These are phyloP conservation scores for Pleurotus cornucopiae DNA, from an alignment of 768 basidiomycete species.

Conservation along the genomic window DNA sequence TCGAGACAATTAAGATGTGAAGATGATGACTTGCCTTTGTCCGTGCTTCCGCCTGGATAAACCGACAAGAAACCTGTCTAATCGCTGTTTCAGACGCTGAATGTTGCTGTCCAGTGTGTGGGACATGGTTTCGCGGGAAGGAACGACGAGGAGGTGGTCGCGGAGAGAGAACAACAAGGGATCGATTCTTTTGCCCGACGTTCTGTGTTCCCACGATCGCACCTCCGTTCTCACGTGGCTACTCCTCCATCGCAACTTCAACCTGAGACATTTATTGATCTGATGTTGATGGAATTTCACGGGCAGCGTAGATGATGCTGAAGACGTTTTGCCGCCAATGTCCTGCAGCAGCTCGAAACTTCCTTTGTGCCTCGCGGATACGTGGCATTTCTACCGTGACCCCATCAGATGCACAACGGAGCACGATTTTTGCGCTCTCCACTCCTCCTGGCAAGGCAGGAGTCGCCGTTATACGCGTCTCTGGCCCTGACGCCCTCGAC, in stretches of 20 bases:
- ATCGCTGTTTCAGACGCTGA: neutral
- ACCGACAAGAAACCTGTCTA: neutral
- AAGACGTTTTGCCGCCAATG: no score
- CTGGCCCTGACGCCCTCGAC: constrained; percentile 64
- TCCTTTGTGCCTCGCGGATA: no score
- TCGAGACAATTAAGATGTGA: neutral
- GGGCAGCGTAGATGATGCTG: no score
- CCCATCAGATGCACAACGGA: constrained; percentile 49
- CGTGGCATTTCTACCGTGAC: constrained; percentile 9
- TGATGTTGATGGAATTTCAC: neutral
- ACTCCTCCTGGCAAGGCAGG: constrained; percentile 86
- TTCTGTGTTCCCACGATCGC: neutral
- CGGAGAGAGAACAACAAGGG: neutral
- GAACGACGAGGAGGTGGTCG: neutral
- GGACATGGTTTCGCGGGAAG: neutral
- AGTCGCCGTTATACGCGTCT: constrained; percentile 77
- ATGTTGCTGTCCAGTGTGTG: neutral
- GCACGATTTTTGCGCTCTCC: constrained; percentile 84
- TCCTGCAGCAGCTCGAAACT: no score
- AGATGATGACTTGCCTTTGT: neutral
- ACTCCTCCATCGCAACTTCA: neutral
- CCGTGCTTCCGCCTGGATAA: neutral
- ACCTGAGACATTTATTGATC: neutral
- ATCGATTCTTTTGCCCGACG: neutral
- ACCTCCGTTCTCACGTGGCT: neutral